A percentile compares a stretch with the other conserved stretches of the same genome.
phyloP scores from a whole-genome alignment of 192 early-diverging fungal species.

The Entomortierella chlamydospora region DNA sequence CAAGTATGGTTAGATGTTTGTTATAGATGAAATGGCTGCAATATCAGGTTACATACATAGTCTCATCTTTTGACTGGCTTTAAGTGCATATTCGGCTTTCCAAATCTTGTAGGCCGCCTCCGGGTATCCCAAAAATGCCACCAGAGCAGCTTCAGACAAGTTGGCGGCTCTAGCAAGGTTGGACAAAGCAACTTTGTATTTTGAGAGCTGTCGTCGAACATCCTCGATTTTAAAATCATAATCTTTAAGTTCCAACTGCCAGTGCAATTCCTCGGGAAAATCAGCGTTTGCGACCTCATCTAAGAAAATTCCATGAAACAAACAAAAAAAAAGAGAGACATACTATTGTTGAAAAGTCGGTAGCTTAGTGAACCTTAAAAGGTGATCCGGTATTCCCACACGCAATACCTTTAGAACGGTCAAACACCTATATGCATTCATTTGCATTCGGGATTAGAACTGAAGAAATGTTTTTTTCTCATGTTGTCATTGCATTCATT shows the following conservation, averaged over 20 bases:
- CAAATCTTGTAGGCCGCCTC: constrained; percentile 52
- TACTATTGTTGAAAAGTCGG: no score
- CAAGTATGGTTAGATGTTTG: no score
- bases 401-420: constrained; percentile 38
- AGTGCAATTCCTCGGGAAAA: constrained; percentile 47
- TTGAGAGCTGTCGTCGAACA: constrained; percentile 9
- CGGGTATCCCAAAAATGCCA: constrained; percentile 44
- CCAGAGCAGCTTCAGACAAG: constrained; percentile 41
- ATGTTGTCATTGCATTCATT: no score
- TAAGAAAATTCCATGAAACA: neutral
- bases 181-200: constrained; percentile 33
- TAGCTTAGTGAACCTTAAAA: no score
- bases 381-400: neutral
- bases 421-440: constrained; percentile 47
- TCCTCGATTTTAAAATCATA: constrained; percentile 42
- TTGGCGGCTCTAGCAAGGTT: constrained; percentile 42
- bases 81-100: constrained; percentile 47
- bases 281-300: constrained; percentile 45
- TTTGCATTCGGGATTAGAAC: no score
- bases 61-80: constrained; percentile 45
- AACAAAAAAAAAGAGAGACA: neutral
- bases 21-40: no score
- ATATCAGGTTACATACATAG: constrained; percentile 47
- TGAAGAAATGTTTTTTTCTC: no score
- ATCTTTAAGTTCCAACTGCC: constrained; percentile 48